Evolutionary conservation across 208 protist genomes (phyloP).

Genomic region (Trypanosoma rangeli): DNA sequence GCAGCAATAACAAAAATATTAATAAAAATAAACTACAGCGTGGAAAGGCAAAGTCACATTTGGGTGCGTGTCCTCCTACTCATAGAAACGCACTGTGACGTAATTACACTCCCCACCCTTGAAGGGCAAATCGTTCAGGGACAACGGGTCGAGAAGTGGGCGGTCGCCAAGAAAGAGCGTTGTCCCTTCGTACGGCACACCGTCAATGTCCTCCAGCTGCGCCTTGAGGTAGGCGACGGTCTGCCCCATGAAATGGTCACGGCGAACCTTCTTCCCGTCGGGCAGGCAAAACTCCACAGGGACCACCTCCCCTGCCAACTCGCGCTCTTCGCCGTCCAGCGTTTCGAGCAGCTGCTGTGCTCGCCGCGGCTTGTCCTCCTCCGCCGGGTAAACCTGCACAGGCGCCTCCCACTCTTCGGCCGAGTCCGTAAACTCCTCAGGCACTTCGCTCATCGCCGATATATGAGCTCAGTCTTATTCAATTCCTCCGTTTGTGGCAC

Average conservation of each 20-base stretch:
- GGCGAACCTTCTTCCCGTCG: conserved; percentile 26
- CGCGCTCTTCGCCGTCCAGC: conserved; percentile 65
- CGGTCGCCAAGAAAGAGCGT: conserved; percentile 62
- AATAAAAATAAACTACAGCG: no score
- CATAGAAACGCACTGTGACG: conserved; percentile 23
- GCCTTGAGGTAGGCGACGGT: conserved; percentile 77
- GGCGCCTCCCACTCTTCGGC: conserved; percentile 76
- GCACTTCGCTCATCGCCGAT: conserved; percentile 2
- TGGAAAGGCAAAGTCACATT: not conserved
- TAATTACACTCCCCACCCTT: conserved; percentile 46
- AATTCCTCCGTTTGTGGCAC: not conserved
- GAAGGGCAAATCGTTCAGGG: conserved; percentile 81
- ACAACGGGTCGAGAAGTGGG: conserved; percentile 75
- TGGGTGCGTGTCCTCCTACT: not conserved
- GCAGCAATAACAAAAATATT: no score
- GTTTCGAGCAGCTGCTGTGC: conserved; percentile 22
- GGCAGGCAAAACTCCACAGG: conserved; percentile 49
- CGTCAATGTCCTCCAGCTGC: conserved; percentile 52
- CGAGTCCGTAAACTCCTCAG: conserved; percentile 52
- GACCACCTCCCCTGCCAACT: conserved; percentile 53
- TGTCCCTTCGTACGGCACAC: conserved; percentile 62
- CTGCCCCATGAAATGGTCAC: conserved; percentile 76
- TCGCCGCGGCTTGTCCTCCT: conserved; percentile 6
- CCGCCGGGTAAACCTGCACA: conserved; percentile 10
- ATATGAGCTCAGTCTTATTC: not conserved